phyloP scores from a whole-genome alignment of 371 early-diverging fungal species.

The Mortierella sp. region DNA sequence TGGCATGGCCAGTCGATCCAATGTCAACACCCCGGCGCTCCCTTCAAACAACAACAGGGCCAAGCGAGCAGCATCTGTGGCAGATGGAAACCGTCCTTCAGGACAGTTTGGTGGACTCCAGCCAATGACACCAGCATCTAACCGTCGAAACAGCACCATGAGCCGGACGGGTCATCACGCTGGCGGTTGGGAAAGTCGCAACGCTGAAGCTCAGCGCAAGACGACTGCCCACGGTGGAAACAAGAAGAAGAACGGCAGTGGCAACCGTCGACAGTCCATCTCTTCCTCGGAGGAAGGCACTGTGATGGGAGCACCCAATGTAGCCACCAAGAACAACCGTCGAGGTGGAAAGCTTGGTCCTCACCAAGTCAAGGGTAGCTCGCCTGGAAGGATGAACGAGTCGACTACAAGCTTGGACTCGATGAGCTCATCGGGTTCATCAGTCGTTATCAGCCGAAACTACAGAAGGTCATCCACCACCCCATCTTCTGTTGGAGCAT shows the following conservation, averaged over 20 bases:
- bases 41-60: slow-evolving; percentile 11
- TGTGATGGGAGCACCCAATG: slow-evolving; percentile 14
- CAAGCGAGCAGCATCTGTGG: slow-evolving; percentile 7
- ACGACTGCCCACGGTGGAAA: background rate
- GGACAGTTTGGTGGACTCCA: background rate
- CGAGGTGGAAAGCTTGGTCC: background rate
- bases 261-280: slow-evolving; percentile 10
- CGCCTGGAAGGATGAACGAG: slow-evolving; percentile 5
- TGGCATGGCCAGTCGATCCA: slow-evolving; percentile 14
- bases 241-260: background rate
- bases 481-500: slow-evolving; percentile 23
- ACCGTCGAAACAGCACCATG: slow-evolving; percentile 16
- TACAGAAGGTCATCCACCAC: slow-evolving; percentile 19
- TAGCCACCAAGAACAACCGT: background rate
- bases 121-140: background rate
- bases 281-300: slow-evolving; percentile 44
- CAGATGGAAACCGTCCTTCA: background rate
- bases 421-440: slow-evolving; percentile 26
- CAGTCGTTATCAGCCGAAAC: background rate
- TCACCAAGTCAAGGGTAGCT: background rate
- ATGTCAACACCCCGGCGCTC: slow-evolving; percentile 3
- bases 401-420: slow-evolving; percentile 47
- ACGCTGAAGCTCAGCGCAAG: background rate
- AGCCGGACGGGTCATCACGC: slow-evolving; percentile 7
- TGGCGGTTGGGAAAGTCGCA: background rate